Percentiles rank a stretch among this genome's conserved stretches.
phyloP scores from a whole-genome alignment of 805 yeast species.

The Yarrowia osloensis region DNA sequence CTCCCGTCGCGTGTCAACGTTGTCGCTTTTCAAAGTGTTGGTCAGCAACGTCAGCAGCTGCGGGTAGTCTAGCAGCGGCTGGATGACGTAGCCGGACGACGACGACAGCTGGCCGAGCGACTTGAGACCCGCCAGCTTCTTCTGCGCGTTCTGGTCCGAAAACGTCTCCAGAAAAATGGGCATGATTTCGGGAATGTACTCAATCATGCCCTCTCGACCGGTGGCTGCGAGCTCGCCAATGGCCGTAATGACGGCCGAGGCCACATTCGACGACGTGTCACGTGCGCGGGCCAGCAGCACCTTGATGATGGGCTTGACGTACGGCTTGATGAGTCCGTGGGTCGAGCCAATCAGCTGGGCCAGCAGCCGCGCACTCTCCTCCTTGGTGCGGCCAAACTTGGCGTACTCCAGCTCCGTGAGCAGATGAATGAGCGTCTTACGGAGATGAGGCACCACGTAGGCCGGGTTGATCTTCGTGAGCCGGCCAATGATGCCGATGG shows the following conservation, averaged over 20 bases:
- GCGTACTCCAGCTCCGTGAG: slow-evolving; percentile 84
- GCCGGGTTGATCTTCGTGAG: slow-evolving; percentile 89
- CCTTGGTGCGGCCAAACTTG: slow-evolving; percentile 71
- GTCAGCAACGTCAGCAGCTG: slow-evolving; percentile 80
- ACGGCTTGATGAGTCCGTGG: slow-evolving; percentile 81
- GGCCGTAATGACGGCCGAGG: slow-evolving; percentile 81
- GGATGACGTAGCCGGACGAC: slow-evolving; percentile 92
- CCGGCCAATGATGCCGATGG: slow-evolving; percentile 79
- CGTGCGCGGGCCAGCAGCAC: slow-evolving; percentile 75
- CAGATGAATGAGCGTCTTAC: slow-evolving; percentile 82
- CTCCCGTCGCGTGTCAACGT: slow-evolving; percentile 75
- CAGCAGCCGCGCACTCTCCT: slow-evolving; percentile 79
- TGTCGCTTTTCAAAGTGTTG: slow-evolving; percentile 78
- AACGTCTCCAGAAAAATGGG: slow-evolving; percentile 83
- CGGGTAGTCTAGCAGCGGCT: slow-evolving; percentile 90
- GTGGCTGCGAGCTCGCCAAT: slow-evolving; percentile 87
- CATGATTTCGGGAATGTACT: slow-evolving; percentile 75
- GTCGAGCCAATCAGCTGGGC: slow-evolving; percentile 76
- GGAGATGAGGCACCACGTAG: slow-evolving; percentile 86
- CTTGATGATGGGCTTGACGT: slow-evolving; percentile 86
- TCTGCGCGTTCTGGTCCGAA: slow-evolving; percentile 90
- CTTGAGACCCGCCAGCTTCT: slow-evolving; percentile 85
- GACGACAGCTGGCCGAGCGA: slow-evolving; percentile 87
- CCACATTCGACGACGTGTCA: slow-evolving; percentile 75
- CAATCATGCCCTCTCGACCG: slow-evolving; percentile 80